A percentile compares a stretch with the other conserved stretches of the same genome.
These are phyloP conservation scores for Haplosporangium gracile DNA, from an alignment of 192 early-diverging fungal genomes.

Conservation along the genomic window DNA sequence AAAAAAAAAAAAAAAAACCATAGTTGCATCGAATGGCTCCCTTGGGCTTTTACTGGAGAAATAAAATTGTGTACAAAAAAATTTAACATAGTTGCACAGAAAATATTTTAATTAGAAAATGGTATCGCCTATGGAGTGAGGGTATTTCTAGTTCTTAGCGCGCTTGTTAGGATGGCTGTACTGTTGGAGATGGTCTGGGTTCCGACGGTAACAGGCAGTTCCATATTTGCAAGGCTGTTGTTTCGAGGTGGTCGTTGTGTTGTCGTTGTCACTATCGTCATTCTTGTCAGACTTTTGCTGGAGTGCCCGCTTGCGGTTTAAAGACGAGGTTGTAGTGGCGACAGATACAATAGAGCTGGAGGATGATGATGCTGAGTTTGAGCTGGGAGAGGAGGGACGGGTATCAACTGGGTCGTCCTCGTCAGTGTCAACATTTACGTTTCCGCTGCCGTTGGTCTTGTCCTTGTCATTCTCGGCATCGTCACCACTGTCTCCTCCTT, in stretches of 20 bases:
- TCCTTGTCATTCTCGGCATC: background rate
- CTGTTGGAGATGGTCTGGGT: slow-evolving; percentile 46
- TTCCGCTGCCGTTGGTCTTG: background rate
- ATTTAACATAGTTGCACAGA: background rate
- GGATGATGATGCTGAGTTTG: background rate
- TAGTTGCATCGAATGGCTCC: background rate
- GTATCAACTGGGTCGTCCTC: background rate
- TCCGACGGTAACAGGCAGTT: slow-evolving; percentile 43
- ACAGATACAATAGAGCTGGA: background rate
- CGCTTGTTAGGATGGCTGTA: slow-evolving; percentile 40
- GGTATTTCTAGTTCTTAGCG: slow-evolving; percentile 6
- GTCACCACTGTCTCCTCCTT: slow-evolving; percentile 12
- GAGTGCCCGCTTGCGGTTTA: slow-evolving; percentile 10
- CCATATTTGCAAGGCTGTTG: slow-evolving; percentile 37
- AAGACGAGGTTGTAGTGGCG: background rate
- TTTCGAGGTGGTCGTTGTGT: background rate
- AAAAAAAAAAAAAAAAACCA: too few relatives aligned
- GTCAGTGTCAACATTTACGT: background rate
- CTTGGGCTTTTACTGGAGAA: background rate
- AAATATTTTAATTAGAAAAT: background rate
- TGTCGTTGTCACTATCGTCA: slow-evolving; percentile 2
- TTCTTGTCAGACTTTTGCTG: background rate
- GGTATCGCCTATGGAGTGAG: background rate
- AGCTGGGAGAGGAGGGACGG: background rate
- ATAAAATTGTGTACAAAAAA: background rate